Percentiles rank a stretch among this genome's conserved stretches.
Evolutionary conservation across 306 rosid species (phyloP).

Genomic region (Vigna nakashimae): DNA sequence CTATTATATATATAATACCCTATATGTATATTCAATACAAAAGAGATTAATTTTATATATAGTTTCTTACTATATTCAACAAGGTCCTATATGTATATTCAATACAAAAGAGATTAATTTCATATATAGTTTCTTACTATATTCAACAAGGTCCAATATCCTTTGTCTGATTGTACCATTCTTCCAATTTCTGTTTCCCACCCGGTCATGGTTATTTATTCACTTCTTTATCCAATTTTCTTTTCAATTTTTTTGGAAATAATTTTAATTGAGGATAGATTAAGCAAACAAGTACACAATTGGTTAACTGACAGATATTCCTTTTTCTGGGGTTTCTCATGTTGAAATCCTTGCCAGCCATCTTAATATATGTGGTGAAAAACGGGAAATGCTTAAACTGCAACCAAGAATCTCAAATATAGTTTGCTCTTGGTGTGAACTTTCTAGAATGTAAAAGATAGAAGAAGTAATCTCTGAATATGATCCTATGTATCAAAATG

Average conservation of each 20-base stretch:
- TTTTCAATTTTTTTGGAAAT: background rate
- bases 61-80: too few relatives aligned
- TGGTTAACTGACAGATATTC: constrained; percentile 4
- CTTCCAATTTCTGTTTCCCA: constrained; percentile 25
- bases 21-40: too few relatives aligned
- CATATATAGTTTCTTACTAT: too few relatives aligned
- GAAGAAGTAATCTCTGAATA: background rate
- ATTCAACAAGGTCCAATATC: background rate
- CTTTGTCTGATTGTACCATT: constrained; percentile 13
- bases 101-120: too few relatives aligned
- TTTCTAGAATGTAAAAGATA: constrained; percentile 6
- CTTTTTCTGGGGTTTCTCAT: constrained; percentile 2
- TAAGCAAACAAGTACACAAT: constrained; percentile 11
- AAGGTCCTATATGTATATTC: too few relatives aligned
- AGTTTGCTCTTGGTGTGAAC: constrained; percentile 2
- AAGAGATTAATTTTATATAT: too few relatives aligned
- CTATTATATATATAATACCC: too few relatives aligned
- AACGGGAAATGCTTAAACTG: constrained; percentile 6
- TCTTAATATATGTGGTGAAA: constrained; percentile 7
- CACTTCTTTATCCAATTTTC: background rate
- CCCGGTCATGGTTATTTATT: constrained; percentile 15
- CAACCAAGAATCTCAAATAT: background rate
- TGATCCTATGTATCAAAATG: constrained; percentile 11
- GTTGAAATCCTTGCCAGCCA: constrained; percentile 30
- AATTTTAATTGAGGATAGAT: constrained; percentile 23